These are phyloP conservation scores for Microdochium bolleyi DNA, from an alignment of 2,329 filamentous ascomycete genomes.

Conservation along the genomic window DNA sequence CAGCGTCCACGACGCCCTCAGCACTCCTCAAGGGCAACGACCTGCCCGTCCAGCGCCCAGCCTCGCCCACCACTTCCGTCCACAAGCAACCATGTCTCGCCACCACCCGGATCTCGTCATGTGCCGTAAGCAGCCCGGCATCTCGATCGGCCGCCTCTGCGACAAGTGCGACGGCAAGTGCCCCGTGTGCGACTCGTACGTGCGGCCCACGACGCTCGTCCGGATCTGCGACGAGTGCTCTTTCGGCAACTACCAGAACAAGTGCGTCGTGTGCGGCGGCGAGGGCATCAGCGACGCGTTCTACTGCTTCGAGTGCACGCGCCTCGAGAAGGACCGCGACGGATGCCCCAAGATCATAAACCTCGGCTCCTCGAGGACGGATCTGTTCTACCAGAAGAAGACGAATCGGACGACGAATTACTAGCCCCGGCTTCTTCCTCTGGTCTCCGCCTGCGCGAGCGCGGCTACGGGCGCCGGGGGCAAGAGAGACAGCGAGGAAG, in stretches of 20 bases:
- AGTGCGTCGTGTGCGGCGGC: constrained; percentile 96
- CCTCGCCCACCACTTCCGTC: no score
- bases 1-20: no score
- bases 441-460: no score
- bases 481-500: no score
- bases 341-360: constrained; percentile 99
- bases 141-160: constrained; percentile 96
- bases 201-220: constrained; percentile 91
- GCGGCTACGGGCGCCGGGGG: no score
- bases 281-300: constrained; percentile 98
- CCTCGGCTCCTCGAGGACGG: constrained; percentile 87
- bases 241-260: constrained; percentile 99
- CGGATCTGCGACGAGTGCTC: constrained; percentile 99
- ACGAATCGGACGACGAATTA: constrained; percentile 52
- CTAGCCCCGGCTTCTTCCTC: constrained; percentile 27
- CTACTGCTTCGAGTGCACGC: constrained; percentile 98
- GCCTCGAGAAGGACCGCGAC: constrained; percentile 92
- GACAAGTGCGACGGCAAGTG: constrained; percentile 99
- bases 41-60: no score
- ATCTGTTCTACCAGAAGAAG: constrained; percentile 70
- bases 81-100: constrained; percentile 2
- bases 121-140: constrained; percentile 98
- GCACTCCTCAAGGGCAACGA: no score
- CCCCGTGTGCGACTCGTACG: constrained; percentile 97
- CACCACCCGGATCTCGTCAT: constrained; percentile 79